Evolutionary conservation across 805 yeast species (phyloP).

Genomic region (Starmerella kuoi): DNA sequence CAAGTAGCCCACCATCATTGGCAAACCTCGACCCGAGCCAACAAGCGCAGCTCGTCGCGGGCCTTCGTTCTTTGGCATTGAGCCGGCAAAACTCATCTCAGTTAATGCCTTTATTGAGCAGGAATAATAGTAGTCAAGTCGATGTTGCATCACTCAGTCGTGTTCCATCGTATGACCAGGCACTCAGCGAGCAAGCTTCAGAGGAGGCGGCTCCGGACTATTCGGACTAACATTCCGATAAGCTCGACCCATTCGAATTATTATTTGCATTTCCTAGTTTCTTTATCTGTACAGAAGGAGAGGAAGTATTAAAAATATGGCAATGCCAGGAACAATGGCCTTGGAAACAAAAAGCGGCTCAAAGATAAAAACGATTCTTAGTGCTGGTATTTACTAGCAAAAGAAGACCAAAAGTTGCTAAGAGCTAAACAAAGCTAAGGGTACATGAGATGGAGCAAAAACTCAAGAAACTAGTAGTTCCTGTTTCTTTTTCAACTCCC

Average conservation of each 20-base stretch:
- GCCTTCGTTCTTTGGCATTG: constrained; percentile 31
- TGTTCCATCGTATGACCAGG: constrained; percentile 79
- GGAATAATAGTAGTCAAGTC: constrained; percentile 21
- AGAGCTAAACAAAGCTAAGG: no score
- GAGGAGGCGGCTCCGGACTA: constrained; percentile 63
- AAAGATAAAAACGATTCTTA: no score
- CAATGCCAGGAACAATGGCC: no score
- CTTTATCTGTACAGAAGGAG: not conserved
- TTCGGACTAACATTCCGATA: constrained; percentile 24
- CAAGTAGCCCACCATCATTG: constrained; percentile 5
- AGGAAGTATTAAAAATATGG: no score
- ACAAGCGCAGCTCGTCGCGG: constrained; percentile 31
- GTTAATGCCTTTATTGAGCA: constrained; percentile 35
- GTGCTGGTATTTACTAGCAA: no score
- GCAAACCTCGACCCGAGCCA: constrained; percentile 26
- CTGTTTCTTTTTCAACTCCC: no score
- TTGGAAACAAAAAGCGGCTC: no score
- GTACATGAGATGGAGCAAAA: no score
- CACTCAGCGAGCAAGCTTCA: constrained; percentile 40
- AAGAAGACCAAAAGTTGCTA: no score
- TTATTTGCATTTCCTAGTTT: not conserved
- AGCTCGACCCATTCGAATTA: not conserved
- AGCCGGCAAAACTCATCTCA: constrained; percentile 23
- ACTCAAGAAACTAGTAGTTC: no score
- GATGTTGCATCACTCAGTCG: constrained; percentile 40